These are phyloP conservation scores for Fusarium odoratissimum DNA, from an alignment of 2,329 filamentous ascomycete genomes.

Conservation along the genomic window DNA sequence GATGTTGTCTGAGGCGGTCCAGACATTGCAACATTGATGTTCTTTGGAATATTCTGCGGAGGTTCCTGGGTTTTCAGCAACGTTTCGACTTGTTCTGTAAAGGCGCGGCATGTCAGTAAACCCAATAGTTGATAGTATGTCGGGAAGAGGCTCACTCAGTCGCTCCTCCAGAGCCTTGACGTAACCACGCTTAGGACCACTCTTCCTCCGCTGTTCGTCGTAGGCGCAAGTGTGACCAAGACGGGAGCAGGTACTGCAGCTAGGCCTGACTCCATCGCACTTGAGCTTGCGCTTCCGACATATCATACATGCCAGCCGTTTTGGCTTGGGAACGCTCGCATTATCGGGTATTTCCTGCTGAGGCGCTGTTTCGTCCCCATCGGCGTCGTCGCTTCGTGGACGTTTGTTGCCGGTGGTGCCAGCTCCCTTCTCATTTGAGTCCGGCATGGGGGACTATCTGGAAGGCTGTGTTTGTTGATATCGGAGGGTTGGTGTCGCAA, in stretches of 20 bases:
- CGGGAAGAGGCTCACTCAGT: slow-evolving; percentile 73
- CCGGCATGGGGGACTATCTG: slow-evolving; percentile 46
- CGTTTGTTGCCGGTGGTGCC: slow-evolving; percentile 49
- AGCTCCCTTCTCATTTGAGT: slow-evolving; percentile 53
- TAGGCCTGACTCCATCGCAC: slow-evolving; percentile 86
- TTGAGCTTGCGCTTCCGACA: slow-evolving; percentile 92
- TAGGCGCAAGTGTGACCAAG: slow-evolving; percentile 89
- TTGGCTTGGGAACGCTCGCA: slow-evolving; percentile 77
- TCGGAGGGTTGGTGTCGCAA: slow-evolving; percentile 15
- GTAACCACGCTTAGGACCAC: slow-evolving; percentile 92
- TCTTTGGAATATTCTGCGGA: slow-evolving; percentile 47
- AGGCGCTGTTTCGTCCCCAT: slow-evolving; percentile 50
- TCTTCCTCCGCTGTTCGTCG: slow-evolving; percentile 93
- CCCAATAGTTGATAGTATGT: slow-evolving; percentile 19
- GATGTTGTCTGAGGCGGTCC: slow-evolving; percentile 48
- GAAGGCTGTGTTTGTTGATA: slow-evolving; percentile 11
- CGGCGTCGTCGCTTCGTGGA: slow-evolving; percentile 44
- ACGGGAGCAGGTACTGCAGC: slow-evolving; percentile 89
- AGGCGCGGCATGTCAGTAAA: slow-evolving; percentile 25
- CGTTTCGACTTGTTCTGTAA: slow-evolving; percentile 88
- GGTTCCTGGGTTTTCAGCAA: slow-evolving; percentile 84
- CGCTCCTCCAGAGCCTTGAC: slow-evolving; percentile 94
- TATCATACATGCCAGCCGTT: slow-evolving; percentile 93
- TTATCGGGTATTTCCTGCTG: slow-evolving; percentile 63
- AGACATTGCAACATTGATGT: slow-evolving; percentile 45